Conservation (phyloP, 768 basidiomycete genomes). For the Podaxis carcinomalis region DNA sequence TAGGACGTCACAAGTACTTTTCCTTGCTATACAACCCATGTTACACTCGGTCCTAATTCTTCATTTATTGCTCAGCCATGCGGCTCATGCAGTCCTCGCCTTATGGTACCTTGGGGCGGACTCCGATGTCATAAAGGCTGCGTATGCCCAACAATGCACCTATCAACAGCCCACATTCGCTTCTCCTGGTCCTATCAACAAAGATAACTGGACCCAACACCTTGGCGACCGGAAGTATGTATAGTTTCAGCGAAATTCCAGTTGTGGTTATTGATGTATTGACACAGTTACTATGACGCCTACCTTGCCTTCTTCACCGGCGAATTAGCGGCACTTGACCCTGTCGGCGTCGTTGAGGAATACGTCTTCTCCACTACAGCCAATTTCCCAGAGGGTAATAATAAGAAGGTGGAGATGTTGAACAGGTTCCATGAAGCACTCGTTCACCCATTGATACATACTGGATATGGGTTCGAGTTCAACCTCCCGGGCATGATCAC, state of each 20-base stretch:
- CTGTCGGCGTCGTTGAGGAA: conserved; percentile 44
- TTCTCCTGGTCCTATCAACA: conserved; percentile 43
- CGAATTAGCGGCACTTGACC: conserved; percentile 37
- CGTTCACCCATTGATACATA: conserved; percentile 63
- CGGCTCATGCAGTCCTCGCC: conserved; percentile 52
- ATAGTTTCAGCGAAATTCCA: neutral
- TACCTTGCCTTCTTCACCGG: conserved; percentile 28
- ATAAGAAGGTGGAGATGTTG: conserved; percentile 34
- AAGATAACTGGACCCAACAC: conserved; percentile 47
- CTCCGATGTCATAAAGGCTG: conserved; percentile 29
- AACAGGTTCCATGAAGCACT: conserved; percentile 52
- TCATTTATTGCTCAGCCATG: conserved; percentile 32
- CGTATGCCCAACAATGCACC: conserved; percentile 30
- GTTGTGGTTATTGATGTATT: neutral
- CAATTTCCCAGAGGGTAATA: conserved; percentile 34
- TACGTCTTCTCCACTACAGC: conserved; percentile 52
- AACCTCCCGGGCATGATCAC: conserved; percentile 49
- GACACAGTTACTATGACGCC: conserved; percentile 49
- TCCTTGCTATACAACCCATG: neutral
- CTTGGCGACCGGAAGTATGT: conserved; percentile 53
- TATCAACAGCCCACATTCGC: conserved; percentile 32
- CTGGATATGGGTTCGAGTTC: conserved; percentile 64
- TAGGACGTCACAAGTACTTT: conserved; percentile 32
- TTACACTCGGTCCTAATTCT: conserved; percentile 27
- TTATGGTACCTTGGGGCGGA: conserved; percentile 59